A percentile compares a stretch with the other conserved stretches of the same genome.
phyloP scores from a whole-genome alignment of 768 basidiomycete species.

The Xanthoconium stramineum region DNA sequence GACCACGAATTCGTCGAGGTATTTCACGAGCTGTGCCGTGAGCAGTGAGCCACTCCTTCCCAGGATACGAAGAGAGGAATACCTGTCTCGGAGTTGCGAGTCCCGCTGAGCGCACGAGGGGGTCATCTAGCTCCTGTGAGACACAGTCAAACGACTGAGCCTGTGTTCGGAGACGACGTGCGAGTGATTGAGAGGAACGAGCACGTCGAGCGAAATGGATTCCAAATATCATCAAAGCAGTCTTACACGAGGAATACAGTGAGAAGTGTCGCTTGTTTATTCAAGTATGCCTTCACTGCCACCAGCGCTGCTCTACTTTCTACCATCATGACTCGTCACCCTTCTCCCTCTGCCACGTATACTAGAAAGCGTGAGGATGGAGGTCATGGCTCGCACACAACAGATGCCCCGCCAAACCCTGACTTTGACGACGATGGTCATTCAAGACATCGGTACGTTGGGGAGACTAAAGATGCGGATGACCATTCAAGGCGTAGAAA shows the following conservation, averaged over 20 bases:
- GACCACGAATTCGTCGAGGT: conserved; percentile 85
- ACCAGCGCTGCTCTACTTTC: not conserved
- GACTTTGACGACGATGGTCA: conserved; percentile 25
- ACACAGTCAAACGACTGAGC: conserved; percentile 45
- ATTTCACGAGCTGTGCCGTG: conserved; percentile 64
- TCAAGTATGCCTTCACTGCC: not conserved
- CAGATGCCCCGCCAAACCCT: conserved; percentile 31
- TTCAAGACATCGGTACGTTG: conserved; percentile 31
- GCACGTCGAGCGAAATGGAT: conserved; percentile 23
- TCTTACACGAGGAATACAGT: not conserved
- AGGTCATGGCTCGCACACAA: conserved; percentile 34
- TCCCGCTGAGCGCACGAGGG: conserved; percentile 41
- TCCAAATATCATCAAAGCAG: conserved; percentile 20
- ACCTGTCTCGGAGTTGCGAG: conserved; percentile 62
- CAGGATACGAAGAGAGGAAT: not conserved
- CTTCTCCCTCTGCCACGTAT: conserved; percentile 44
- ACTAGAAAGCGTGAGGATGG: conserved; percentile 26
- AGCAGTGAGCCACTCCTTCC: conserved; percentile 9
- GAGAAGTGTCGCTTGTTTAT: not conserved
- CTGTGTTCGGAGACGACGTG: conserved; percentile 53
- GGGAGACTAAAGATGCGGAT: conserved; percentile 31
- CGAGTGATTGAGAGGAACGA: conserved; percentile 27
- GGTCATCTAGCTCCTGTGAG: conserved; percentile 31
- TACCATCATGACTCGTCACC: conserved; percentile 41
- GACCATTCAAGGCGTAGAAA: conserved; percentile 29